These are phyloP conservation scores for Didymella lethalis DNA, from an alignment of 2,329 filamentous ascomycete species.

Conservation along the genomic window DNA sequence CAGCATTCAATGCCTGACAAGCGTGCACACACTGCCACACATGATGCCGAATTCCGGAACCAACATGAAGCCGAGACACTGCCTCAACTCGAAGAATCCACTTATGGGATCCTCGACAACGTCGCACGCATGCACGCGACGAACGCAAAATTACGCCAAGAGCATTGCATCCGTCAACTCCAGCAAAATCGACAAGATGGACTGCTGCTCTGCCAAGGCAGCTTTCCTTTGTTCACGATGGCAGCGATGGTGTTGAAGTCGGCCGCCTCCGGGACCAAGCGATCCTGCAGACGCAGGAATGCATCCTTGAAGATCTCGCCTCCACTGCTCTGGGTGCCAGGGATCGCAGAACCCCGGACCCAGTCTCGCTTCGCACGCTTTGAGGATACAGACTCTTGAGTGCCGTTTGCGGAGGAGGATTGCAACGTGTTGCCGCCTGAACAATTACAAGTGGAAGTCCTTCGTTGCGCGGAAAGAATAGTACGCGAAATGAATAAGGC, in stretches of 20 bases:
- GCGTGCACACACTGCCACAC: neutral
- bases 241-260: slow-evolving; percentile 7
- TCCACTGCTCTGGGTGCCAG: slow-evolving; percentile 11
- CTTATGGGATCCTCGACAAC: neutral
- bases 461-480: neutral
- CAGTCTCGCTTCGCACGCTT: slow-evolving; percentile 11
- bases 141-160: neutral
- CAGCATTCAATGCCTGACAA: neutral
- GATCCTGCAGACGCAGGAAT: slow-evolving; percentile 2
- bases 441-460: neutral
- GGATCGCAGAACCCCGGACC: slow-evolving; percentile 1
- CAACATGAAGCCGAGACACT: neutral
- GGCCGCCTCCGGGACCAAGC: slow-evolving; percentile 3
- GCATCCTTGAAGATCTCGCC: slow-evolving; percentile 11
- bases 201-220: neutral
- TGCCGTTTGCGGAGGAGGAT: slow-evolving; percentile 6
- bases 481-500: neutral
- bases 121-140: neutral
- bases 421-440: neutral
- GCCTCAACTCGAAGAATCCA: neutral
- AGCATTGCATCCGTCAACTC: neutral
- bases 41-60: neutral
- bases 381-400: neutral
- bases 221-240: slow-evolving; percentile 2
- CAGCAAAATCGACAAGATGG: neutral